Evolutionary conservation across 768 basidiomycete species (phyloP).

Genomic region (Amyloporia xantha): DNA sequence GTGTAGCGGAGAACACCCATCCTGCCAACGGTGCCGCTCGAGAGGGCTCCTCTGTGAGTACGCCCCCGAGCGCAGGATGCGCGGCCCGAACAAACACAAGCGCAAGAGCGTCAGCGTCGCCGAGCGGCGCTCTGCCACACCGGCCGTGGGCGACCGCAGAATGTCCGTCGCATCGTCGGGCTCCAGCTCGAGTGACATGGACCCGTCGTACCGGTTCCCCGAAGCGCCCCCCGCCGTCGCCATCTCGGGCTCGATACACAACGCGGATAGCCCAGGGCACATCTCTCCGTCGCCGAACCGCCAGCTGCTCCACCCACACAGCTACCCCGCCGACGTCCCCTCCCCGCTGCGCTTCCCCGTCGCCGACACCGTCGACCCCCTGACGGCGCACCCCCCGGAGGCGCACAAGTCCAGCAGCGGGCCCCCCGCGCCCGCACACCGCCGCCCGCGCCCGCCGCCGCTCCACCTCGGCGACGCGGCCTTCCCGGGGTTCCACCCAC

Average conservation of each 20-base stretch:
- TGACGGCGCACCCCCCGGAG: background rate
- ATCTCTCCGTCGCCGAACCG: background rate
- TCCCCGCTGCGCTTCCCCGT: background rate
- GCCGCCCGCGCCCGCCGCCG: constrained; percentile 13
- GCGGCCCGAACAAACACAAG: constrained; percentile 57
- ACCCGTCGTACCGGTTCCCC: background rate
- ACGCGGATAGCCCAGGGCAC: background rate
- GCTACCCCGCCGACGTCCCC: background rate
- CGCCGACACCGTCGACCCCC: background rate
- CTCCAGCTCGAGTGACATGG: constrained; percentile 8
- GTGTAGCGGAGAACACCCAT: constrained; percentile 69
- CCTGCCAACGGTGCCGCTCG: constrained; percentile 56
- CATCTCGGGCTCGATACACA: background rate
- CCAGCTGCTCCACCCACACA: constrained; percentile 1
- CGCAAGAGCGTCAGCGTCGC: constrained; percentile 5
- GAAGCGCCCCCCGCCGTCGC: constrained; percentile 4
- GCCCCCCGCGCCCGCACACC: background rate
- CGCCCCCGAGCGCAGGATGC: constrained; percentile 55
- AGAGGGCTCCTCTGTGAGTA: constrained; percentile 61
- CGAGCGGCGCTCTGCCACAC: constrained; percentile 1
- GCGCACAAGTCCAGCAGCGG: background rate
- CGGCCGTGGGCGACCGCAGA: constrained; percentile 2
- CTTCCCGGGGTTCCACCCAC: background rate
- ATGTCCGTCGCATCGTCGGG: constrained; percentile 9
- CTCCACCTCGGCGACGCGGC: constrained; percentile 6